Evolutionary conservation across 768 basidiomycete species (phyloP).

Genomic region (Pholiota conissans): DNA sequence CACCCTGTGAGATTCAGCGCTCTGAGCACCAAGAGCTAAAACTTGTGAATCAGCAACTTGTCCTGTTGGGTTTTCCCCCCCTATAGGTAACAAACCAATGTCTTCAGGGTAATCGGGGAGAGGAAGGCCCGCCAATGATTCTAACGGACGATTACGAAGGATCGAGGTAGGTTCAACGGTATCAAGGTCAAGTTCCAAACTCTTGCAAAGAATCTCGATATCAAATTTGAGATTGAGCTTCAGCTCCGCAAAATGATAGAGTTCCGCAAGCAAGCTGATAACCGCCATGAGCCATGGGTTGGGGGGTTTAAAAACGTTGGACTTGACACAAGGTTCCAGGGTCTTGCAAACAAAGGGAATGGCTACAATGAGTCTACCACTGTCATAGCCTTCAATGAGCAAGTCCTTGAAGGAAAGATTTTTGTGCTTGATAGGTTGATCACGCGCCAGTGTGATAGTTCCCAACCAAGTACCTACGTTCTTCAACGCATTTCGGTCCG

Average conservation of each 20-base stretch:
- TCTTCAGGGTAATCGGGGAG: conserved; percentile 81
- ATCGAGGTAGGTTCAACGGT: conserved; percentile 81
- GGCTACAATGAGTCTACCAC: conserved; percentile 85
- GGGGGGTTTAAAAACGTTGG: conserved; percentile 91
- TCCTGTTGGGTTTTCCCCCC: conserved; percentile 58
- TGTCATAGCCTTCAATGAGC: conserved; percentile 94
- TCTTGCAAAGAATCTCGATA: conserved; percentile 95
- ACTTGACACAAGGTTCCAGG: conserved; percentile 85
- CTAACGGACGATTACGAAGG: conserved; percentile 75
- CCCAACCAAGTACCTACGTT: conserved; percentile 97
- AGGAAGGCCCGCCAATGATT: conserved; percentile 56
- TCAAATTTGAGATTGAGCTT: conserved; percentile 98
- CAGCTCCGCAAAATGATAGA: conserved; percentile 96
- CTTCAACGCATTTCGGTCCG: conserved; percentile 87
- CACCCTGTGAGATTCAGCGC: conserved; percentile 64
- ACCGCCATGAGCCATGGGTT: conserved; percentile 99
- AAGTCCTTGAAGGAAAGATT: conserved; percentile 97
- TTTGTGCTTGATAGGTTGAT: conserved; percentile 89
- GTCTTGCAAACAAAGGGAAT: conserved; percentile 99
- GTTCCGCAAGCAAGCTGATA: conserved; percentile 84
- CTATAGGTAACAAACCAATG: conserved; percentile 78
- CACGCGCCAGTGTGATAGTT: conserved; percentile 86
- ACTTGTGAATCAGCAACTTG: conserved; percentile 61
- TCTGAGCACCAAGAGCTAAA: conserved; percentile 57
- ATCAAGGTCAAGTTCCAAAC: conserved; percentile 84